Evolutionary conservation across 306 rosid genomes (phyloP), one percentile per base, ranked within the genome.

Genomic region (Albizia julibrissin): DNA sequence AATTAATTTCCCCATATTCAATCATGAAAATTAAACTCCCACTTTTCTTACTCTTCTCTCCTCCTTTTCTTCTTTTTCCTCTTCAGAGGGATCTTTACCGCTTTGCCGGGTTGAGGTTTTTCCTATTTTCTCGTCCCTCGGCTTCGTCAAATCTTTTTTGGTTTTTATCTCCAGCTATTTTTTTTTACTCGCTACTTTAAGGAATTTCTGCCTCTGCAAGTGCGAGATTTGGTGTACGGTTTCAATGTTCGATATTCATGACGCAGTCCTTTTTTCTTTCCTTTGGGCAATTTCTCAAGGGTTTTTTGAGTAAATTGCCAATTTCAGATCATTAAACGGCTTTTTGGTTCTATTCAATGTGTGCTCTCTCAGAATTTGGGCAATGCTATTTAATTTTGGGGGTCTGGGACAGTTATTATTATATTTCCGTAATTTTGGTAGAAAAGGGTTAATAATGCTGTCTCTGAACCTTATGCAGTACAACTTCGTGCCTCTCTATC

Each of bases 341-440:
- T 19, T 72, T 79, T 81, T 56, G 70, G 43, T 58, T 67, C 46
- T 37, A 34, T 87, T 82, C 54, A 69, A 70, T 74, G 80, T 40
- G 19, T 68, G 66, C 72, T 50, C 34, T 74, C 26, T 74, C 39
- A 59, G 85, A 79, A 64, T 66, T 85, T 79, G 47, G 18, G 49
- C 73, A 69, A 39, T 69, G 73, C 5, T 69, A 39, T 37, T 69
- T 29, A 64, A 66, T 66, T 66, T 69, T 10, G 29, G 54, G 52
- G 54, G 74, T 12, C 47, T n/a, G 80, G 83, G 19, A 81, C 75
- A 58, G 66, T 58, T 49, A 21, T 69, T 76, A 76, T 11, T 47
- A 47, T 65, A 16, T 75, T 84, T 70, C 81, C 37, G 69, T 87
- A 81, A 75, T 81, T 88, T 87, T 86, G 88, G 82, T 75, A 78